phyloP scores from a whole-genome alignment of 805 yeast species.

The Candida namnaoensis region DNA sequence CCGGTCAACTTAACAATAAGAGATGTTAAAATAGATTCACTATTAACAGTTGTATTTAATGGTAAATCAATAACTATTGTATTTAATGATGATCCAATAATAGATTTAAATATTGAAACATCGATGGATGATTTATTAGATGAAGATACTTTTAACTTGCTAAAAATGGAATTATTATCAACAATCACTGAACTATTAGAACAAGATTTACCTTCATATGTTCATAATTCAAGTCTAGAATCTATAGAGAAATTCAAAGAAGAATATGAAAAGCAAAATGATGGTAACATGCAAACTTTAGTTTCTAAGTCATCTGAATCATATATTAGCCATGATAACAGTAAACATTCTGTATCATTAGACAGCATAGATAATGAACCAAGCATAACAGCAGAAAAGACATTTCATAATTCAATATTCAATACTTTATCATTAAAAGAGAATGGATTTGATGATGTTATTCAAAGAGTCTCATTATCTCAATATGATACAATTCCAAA shows the following conservation, averaged over 20 bases:
- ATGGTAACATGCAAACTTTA: no score
- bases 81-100: constrained; percentile 15
- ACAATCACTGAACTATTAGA: constrained; percentile 12
- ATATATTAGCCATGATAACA: no score
- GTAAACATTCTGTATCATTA: no score
- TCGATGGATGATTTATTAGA: constrained; percentile 18
- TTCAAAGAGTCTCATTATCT: constrained; percentile 9
- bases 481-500: background rate
- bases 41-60: constrained; percentile 13
- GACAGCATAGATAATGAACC: no score
- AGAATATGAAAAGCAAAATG: background rate
- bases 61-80: constrained; percentile 13
- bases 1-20: constrained; percentile 16
- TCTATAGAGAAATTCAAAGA: background rate
- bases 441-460: constrained; percentile 6
- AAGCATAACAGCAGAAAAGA: no score
- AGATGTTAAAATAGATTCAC: constrained; percentile 10
- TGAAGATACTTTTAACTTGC: constrained; percentile 11
- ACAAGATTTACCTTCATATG: constrained; percentile 14
- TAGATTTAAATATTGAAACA: constrained; percentile 15
- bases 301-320: no score
- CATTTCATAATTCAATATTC: background rate
- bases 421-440: constrained; percentile 13
- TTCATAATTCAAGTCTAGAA: constrained; percentile 4
- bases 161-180: constrained; percentile 12